phyloP scores from a whole-genome alignment of 768 basidiomycete species.

The Auriscalpium microsporum region DNA sequence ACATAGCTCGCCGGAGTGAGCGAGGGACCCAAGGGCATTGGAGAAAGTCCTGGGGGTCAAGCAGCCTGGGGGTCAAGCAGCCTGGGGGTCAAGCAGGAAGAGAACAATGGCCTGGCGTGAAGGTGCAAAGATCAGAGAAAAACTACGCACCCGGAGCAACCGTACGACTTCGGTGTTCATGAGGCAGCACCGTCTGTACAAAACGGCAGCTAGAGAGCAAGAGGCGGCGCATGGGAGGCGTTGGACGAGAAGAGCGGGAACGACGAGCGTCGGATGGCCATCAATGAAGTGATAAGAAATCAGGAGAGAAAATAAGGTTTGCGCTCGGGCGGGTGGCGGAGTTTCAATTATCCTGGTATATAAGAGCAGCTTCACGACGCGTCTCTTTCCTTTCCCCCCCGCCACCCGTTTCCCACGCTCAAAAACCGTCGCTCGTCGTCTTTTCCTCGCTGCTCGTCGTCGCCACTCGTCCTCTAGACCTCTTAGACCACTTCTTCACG shows the following conservation, averaged over 20 bases:
- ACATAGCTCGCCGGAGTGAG: too few relatives aligned
- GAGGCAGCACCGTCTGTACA: too few relatives aligned
- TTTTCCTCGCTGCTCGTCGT: conserved; percentile 2
- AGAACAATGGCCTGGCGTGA: neutral
- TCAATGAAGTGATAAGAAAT: conserved; percentile 11
- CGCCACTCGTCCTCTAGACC: conserved; percentile 1
- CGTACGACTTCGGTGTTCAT: too few relatives aligned
- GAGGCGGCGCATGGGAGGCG: neutral
- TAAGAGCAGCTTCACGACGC: neutral
- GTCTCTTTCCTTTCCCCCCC: conserved; percentile 4
- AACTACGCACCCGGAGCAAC: too few relatives aligned
- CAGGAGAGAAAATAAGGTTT: conserved; percentile 16
- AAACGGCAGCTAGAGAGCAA: too few relatives aligned
- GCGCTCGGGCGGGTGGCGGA: conserved; percentile 4
- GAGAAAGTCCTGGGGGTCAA: neutral
- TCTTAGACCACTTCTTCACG: neutral
- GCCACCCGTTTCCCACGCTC: conserved; percentile 15
- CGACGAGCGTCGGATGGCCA: neutral
- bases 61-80: too few relatives aligned
- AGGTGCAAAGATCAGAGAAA: too few relatives aligned
- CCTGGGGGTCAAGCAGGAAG: neutral
- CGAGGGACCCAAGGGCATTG: too few relatives aligned
- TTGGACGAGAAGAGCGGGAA: neutral
- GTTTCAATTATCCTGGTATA: conserved; percentile 13
- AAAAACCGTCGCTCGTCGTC: conserved; percentile 1